phyloP scores from a whole-genome alignment of 2,329 filamentous ascomycete genomes.

The Apiospora malaysiana region DNA sequence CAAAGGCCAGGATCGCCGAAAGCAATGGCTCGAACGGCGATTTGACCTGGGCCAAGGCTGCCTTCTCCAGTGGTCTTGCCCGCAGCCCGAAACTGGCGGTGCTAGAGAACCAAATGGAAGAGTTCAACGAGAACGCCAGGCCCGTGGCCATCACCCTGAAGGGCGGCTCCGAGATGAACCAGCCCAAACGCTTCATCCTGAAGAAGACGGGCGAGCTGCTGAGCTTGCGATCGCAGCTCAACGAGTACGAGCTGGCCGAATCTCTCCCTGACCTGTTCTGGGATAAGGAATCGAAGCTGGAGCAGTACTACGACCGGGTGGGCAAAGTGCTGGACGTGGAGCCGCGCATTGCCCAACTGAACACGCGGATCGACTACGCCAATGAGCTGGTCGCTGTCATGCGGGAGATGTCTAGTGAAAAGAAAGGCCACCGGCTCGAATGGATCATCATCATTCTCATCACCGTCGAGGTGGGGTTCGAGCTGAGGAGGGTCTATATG shows the following conservation, averaged over 20 bases:
- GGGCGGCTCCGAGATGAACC: slow-evolving; percentile 63
- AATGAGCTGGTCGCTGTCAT: slow-evolving; percentile 92
- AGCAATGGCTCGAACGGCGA: slow-evolving; percentile 54
- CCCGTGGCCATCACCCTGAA: slow-evolving; percentile 77
- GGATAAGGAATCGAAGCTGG: slow-evolving; percentile 92
- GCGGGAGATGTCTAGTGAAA: slow-evolving; percentile 86
- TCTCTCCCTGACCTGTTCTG: slow-evolving; percentile 95
- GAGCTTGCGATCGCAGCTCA: slow-evolving; percentile 87
- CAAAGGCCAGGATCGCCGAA: slow-evolving; percentile 58
- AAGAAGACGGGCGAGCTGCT: slow-evolving; percentile 93
- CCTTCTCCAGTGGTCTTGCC: slow-evolving; percentile 92
- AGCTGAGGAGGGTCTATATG: slow-evolving; percentile 53
- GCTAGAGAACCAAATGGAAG: slow-evolving; percentile 79
- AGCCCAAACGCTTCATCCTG: slow-evolving; percentile 80
- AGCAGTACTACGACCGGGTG: slow-evolving; percentile 94
- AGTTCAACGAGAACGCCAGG: slow-evolving; percentile 87
- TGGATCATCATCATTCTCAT: slow-evolving; percentile 97
- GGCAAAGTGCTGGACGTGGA: slow-evolving; percentile 89
- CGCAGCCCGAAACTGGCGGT: slow-evolving; percentile 93
- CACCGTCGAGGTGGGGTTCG: slow-evolving; percentile 88
- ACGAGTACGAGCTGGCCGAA: slow-evolving; percentile 96
- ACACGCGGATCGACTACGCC: slow-evolving; percentile 98
- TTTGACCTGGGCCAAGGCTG: slow-evolving; percentile 86
- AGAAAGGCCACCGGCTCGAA: slow-evolving; percentile 85
- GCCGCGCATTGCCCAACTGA: slow-evolving; percentile 86